phyloP scores from a whole-genome alignment of 139 green algal species.

The Tetraselmis striata region DNA sequence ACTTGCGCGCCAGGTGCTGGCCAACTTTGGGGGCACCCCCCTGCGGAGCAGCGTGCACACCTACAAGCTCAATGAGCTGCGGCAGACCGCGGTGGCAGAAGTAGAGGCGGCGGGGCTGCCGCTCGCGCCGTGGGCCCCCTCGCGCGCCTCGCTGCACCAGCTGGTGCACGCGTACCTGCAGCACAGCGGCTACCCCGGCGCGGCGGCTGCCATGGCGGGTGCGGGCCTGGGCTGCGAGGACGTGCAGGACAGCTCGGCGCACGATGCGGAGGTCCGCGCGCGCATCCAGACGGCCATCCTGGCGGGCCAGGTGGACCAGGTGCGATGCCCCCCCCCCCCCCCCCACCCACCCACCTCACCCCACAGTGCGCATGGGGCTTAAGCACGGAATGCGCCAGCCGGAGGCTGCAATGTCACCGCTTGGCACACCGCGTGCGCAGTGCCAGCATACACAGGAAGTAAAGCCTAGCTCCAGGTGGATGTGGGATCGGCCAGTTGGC shows the following conservation, averaged over 20 bases:
- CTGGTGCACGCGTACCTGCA: not conserved
- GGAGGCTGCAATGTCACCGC: too few species aligned
- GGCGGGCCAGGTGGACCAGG: not conserved
- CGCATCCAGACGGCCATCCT: not conserved
- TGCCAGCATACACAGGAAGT: too few species aligned
- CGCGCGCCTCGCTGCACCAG: not conserved
- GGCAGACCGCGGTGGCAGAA: not conserved
- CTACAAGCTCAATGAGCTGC: not conserved
- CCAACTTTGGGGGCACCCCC: constrained; percentile 48
- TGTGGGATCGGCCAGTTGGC: too few species aligned
- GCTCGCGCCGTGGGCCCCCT: not conserved
- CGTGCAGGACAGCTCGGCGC: not conserved
- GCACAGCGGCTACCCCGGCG: not conserved
- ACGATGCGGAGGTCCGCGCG: not conserved
- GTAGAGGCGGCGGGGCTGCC: not conserved
- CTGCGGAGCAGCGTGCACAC: not conserved
- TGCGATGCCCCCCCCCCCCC: not conserved
- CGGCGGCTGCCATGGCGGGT: not conserved
- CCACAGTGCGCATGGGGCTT: too few species aligned
- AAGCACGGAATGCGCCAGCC: too few species aligned
- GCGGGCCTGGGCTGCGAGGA: not conserved
- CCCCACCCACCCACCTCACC: not conserved
- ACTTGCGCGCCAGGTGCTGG: constrained; percentile 24
- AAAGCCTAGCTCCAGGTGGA: too few species aligned
- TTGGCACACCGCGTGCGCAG: too few species aligned